These are phyloP conservation scores for Xylaria bambusicola DNA, from an alignment of 495 filamentous ascomycete species.

Conservation along the genomic window DNA sequence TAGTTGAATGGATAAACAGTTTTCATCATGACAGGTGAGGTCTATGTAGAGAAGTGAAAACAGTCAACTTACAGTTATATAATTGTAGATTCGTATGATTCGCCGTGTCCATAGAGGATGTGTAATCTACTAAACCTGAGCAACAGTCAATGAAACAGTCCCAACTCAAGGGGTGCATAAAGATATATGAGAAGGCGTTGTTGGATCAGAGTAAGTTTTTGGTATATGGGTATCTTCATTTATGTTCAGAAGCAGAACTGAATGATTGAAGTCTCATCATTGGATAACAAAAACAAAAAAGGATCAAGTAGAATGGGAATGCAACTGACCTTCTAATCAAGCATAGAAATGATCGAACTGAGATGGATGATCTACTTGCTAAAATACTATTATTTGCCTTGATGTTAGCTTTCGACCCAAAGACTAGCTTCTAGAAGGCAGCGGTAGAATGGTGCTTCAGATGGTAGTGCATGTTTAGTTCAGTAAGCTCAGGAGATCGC, in stretches of 20 bases:
- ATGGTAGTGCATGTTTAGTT: conserved; percentile 99
- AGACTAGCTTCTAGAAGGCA: neutral
- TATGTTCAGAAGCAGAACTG: conserved; percentile 95
- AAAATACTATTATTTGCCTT: neutral
- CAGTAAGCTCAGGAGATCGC: conserved; percentile 86
- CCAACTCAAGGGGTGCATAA: neutral
- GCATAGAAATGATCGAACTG: neutral
- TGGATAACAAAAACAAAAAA: too few relatives aligned
- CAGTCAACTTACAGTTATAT: conserved; percentile 8
- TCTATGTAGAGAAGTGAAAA: too few relatives aligned
- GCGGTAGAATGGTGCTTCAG: conserved; percentile 59
- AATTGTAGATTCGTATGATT: too few relatives aligned
- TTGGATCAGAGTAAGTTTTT: conserved; percentile 61
- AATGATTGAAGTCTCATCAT: conserved; percentile 76
- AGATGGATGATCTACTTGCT: neutral
- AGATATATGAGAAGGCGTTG: conserved; percentile 1
- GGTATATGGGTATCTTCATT: conserved; percentile 84
- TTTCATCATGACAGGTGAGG: conserved; percentile 74
- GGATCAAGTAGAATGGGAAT: conserved; percentile 30
- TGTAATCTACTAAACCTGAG: neutral
- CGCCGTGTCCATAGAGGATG: too few relatives aligned
- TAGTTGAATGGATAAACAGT: conserved; percentile 99
- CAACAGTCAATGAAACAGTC: conserved; percentile 11
- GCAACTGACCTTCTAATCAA: neutral
- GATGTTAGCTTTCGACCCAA: conserved; percentile 10